These are phyloP conservation scores for Taiwanofungus camphoratus DNA, from an alignment of 1,284 basidiomycete species.

Conservation along the genomic window DNA sequence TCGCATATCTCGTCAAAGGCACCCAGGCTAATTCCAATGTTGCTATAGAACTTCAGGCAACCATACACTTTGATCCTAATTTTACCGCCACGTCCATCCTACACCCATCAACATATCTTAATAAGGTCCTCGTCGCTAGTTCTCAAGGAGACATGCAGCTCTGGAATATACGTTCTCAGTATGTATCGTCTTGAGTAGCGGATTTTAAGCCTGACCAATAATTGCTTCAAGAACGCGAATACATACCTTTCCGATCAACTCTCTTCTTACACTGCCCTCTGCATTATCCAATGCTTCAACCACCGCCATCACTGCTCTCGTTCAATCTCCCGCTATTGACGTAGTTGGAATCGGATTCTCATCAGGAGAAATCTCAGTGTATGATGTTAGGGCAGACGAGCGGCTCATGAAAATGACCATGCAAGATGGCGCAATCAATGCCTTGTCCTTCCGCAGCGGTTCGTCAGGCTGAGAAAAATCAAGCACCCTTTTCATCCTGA, in stretches of 20 bases:
- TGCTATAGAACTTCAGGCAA: conserved; percentile 50
- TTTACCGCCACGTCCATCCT: conserved; percentile 84
- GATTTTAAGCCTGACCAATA: conserved; percentile 5
- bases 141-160: conserved; percentile 80
- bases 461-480: no score
- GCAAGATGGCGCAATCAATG: conserved; percentile 73
- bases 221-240: conserved; percentile 49
- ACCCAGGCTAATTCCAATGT: no score
- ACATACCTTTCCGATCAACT: conserved; percentile 50
- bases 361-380: conserved; percentile 83
- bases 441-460: conserved; percentile 88
- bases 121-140: conserved; percentile 89
- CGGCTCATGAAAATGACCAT: conserved; percentile 84
- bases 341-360: conserved; percentile 89
- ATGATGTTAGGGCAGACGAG: conserved; percentile 89
- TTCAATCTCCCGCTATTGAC: conserved; percentile 94
- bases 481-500: neutral
- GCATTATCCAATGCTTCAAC: conserved; percentile 31
- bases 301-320: conserved; percentile 67
- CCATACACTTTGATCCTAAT: conserved; percentile 68
- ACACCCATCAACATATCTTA: conserved; percentile 95
- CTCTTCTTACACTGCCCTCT: conserved; percentile 44
- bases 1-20: no score
- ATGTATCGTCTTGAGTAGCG: conserved; percentile 26
- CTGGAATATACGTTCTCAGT: conserved; percentile 92